phyloP scores from a whole-genome alignment of 495 filamentous ascomycete genomes.

The Neurospora sp. region DNA sequence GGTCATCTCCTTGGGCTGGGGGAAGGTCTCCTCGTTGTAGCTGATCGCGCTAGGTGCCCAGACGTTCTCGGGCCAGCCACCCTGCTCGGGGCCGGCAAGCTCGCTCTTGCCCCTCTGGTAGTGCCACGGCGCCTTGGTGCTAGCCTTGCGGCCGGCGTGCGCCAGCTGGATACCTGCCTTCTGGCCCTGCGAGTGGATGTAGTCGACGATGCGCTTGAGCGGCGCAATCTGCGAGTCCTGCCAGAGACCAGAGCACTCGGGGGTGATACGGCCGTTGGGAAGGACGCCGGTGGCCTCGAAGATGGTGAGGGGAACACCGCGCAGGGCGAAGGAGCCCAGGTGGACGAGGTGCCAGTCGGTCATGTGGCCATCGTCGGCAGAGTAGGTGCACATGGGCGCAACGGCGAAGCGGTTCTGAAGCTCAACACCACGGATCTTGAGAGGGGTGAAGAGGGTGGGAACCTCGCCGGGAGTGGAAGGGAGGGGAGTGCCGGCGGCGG shows the following conservation, averaged over 20 bases:
- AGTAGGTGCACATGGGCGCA: constrained; percentile 62
- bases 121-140: constrained; percentile 52
- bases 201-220: constrained; percentile 52
- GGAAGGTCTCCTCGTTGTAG: constrained; percentile 34
- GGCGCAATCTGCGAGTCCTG: constrained; percentile 56
- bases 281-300: constrained; percentile 61
- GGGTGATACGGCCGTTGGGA: constrained; percentile 60
- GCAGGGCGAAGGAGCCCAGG: constrained; percentile 53
- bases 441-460: constrained; percentile 55
- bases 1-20: constrained; percentile 47
- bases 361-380: constrained; percentile 53
- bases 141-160: constrained; percentile 68
- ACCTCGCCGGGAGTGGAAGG: constrained; percentile 24
- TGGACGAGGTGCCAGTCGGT: constrained; percentile 61
- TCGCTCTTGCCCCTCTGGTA: constrained; percentile 11
- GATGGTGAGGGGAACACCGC: constrained; percentile 54
- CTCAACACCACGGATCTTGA: constrained; percentile 55
- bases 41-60: constrained; percentile 36
- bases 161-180: constrained; percentile 64
- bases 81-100: constrained; percentile 40
- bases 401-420: constrained; percentile 63
- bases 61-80: constrained; percentile 61
- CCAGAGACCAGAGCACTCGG: constrained; percentile 63
- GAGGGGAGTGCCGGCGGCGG: constrained; percentile 44
- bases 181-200: constrained; percentile 51